A percentile compares a stretch with the other conserved stretches of the same genome.
These are phyloP conservation scores for Kuraishia ogatae DNA, from an alignment of 805 yeast species.

Conservation along the genomic window DNA sequence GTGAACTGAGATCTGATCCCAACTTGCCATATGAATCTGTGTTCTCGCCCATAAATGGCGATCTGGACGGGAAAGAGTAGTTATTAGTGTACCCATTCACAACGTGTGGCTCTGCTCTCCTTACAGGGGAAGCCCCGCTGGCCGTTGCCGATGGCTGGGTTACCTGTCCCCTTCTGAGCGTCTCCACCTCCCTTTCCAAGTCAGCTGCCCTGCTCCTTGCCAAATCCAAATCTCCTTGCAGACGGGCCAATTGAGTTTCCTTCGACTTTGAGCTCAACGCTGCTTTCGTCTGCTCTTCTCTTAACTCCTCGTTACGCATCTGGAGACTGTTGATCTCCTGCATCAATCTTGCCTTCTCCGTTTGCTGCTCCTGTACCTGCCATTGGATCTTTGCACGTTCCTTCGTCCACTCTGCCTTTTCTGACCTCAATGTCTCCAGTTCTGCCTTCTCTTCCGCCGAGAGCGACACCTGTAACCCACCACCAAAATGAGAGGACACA, in stretches of 20 bases:
- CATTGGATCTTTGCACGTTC: constrained; percentile 21
- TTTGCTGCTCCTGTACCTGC: constrained; percentile 19
- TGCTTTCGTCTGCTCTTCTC: constrained; percentile 42
- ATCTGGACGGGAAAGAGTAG: not conserved
- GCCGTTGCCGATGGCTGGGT: not conserved
- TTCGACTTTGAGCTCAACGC: constrained; percentile 50
- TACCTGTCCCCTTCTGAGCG: constrained; percentile 16
- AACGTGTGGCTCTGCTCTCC: not conserved
- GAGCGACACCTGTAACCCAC: constrained; percentile 6
- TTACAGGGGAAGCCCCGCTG: not conserved
- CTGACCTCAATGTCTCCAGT: constrained; percentile 40
- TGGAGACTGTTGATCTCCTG: constrained; percentile 26
- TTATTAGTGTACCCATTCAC: not conserved
- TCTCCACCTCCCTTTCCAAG: constrained; percentile 39
- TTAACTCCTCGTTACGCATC: constrained; percentile 29
- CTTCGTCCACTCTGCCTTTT: constrained; percentile 40
- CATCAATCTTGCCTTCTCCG: constrained; percentile 20
- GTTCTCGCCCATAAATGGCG: not conserved
- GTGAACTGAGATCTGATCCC: constrained; percentile 19
- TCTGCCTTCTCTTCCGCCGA: constrained; percentile 30
- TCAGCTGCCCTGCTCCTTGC: constrained; percentile 43
- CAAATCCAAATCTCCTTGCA: constrained; percentile 53
- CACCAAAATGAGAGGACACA: not conserved
- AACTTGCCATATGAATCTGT: not conserved
- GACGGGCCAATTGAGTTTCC: constrained; percentile 58